phyloP scores from a whole-genome alignment of 192 early-diverging fungal species.

The Phlyctochytrium arcticum region DNA sequence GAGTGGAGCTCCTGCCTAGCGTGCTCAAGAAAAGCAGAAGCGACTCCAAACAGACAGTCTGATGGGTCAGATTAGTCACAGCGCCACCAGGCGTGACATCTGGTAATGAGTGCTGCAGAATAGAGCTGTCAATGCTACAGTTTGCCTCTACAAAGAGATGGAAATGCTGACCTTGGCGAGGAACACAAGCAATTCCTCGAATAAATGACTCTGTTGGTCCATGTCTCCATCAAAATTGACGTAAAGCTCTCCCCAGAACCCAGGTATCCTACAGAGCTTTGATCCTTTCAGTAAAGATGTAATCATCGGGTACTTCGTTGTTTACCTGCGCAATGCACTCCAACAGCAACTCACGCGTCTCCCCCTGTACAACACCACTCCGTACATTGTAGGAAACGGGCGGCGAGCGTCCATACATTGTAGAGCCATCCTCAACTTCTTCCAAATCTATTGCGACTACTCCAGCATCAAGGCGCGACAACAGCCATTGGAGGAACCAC shows the following conservation, averaged over 20 bases:
- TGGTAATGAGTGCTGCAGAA: constrained; percentile 58
- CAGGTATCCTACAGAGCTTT: constrained; percentile 70
- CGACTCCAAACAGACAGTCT: constrained; percentile 69
- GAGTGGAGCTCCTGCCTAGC: too few species aligned
- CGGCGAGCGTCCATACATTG: too few species aligned
- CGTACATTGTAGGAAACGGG: too few species aligned
- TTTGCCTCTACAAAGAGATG: too few species aligned
- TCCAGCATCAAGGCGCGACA: constrained; percentile 42
- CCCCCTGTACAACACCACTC: constrained; percentile 54
- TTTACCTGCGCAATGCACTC: constrained; percentile 66
- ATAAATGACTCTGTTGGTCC: constrained; percentile 71
- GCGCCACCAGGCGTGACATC: constrained; percentile 64
- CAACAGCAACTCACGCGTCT: constrained; percentile 80
- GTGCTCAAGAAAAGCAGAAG: too few species aligned
- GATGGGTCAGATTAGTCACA: constrained; percentile 44
- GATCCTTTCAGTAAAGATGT: too few species aligned
- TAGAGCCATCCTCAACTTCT: too few species aligned
- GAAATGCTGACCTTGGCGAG: constrained; percentile 67
- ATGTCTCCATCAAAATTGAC: constrained; percentile 91
- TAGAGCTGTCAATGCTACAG: not conserved
- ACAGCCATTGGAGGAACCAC: constrained; percentile 60
- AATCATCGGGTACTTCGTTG: too few species aligned
- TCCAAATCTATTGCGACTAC: constrained; percentile 50
- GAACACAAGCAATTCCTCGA: constrained; percentile 78
- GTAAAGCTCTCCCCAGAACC: constrained; percentile 84